phyloP scores from a whole-genome alignment of 2,329 filamentous ascomycete genomes.

The Fusarium keratoplasticum region DNA sequence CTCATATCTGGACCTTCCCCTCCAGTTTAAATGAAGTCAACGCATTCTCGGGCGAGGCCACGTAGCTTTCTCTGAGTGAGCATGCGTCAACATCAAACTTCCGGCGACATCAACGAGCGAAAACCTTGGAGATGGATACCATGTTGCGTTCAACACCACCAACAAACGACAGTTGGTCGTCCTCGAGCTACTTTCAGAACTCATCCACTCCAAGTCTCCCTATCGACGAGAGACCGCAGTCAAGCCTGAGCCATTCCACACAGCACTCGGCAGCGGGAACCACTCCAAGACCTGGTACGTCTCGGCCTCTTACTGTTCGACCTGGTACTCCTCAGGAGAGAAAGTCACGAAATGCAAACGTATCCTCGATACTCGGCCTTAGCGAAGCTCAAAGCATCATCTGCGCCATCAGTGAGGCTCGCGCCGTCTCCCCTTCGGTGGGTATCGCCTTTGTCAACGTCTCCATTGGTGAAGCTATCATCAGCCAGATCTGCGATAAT shows the following conservation, averaged over 20 bases:
- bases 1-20: neutral
- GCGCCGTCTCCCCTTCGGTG: conserved; percentile 86
- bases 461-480: conserved; percentile 82
- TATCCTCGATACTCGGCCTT: conserved; percentile 55
- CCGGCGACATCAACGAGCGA: neutral
- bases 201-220: conserved; percentile 2
- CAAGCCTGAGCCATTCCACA: conserved; percentile 9
- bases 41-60: neutral
- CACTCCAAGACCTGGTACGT: conserved; percentile 29
- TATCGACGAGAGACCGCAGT: neutral
- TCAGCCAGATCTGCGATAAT: conserved; percentile 93
- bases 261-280: conserved; percentile 26
- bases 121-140: neutral
- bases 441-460: conserved; percentile 90
- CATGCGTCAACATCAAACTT: neutral
- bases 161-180: conserved; percentile 20
- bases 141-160: conserved; percentile 18
- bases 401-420: conserved; percentile 89
- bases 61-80: neutral
- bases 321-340: conserved; percentile 58
- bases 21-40: neutral
- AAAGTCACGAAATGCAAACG: conserved; percentile 55
- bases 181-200: conserved; percentile 42
- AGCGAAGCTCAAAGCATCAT: conserved; percentile 76
- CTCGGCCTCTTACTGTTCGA: conserved; percentile 36